Percentiles rank a stretch among this genome's conserved stretches.
Evolutionary conservation across 176 grass and related monocot genomes (phyloP).

Genomic region (Cocos nucifera): DNA sequence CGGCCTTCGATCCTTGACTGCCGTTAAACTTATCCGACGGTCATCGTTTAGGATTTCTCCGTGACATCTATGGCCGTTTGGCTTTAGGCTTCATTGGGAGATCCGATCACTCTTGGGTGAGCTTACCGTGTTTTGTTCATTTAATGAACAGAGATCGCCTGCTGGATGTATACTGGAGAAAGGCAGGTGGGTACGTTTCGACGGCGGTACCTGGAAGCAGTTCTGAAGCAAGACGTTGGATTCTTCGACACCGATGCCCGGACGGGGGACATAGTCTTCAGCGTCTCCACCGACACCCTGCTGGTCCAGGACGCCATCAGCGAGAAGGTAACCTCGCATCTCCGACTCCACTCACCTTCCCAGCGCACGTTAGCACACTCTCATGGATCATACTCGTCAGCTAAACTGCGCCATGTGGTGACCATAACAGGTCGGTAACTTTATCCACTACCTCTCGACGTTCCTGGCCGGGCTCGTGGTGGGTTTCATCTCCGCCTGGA

Average conservation of each 20-base stretch:
- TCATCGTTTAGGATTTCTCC: too few species aligned
- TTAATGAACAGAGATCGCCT: conserved; percentile 62
- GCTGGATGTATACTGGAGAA: conserved; percentile 98
- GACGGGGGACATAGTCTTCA: conserved; percentile 91
- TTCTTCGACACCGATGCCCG: conserved; percentile 98
- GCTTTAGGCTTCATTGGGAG: too few species aligned
- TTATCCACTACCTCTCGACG: conserved; percentile 88
- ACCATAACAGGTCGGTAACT: conserved; percentile 56
- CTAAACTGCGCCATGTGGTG: too few species aligned
- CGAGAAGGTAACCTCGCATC: conserved; percentile 42
- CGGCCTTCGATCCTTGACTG: too few species aligned
- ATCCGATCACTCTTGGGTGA: neutral
- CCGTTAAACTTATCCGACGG: too few species aligned
- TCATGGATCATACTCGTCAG: too few species aligned
- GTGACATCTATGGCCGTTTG: too few species aligned
- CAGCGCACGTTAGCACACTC: too few species aligned
- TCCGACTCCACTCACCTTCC: too few species aligned
- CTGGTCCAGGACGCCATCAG: conserved; percentile 95
- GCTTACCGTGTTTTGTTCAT: neutral
- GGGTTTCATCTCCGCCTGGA: conserved; percentile 81
- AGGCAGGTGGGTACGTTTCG: conserved; percentile 74
- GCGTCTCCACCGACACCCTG: conserved; percentile 85
- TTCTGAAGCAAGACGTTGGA: conserved; percentile 87
- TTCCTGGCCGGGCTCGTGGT: conserved; percentile 87
- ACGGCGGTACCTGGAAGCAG: conserved; percentile 74